These are phyloP conservation scores for Skeletonema tropicum DNA, from an alignment of 108 stramenopile genomes.

Conservation along the genomic window DNA sequence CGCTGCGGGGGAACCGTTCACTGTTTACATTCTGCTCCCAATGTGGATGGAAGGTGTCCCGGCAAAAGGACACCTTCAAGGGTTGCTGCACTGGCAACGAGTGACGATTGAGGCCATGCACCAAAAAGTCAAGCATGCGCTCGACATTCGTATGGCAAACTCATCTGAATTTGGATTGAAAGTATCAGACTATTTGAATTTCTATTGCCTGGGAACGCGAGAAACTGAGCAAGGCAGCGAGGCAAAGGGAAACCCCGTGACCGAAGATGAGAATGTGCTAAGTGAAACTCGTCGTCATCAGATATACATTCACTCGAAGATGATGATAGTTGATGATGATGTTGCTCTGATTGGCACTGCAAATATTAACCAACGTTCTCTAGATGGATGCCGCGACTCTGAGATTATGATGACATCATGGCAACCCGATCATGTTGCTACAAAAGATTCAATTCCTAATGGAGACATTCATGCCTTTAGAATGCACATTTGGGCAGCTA, in stretches of 20 bases:
- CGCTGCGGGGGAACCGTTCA: conserved; percentile 57
- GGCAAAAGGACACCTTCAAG: conserved; percentile 40
- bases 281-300: conserved; percentile 52
- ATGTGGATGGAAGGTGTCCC: conserved; percentile 71
- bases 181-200: conserved; percentile 56
- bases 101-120: conserved; percentile 62
- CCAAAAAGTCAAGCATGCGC: conserved; percentile 34
- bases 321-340: conserved; percentile 76
- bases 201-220: conserved; percentile 53
- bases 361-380: conserved; percentile 68
- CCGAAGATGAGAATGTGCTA: conserved; percentile 44
- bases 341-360: conserved; percentile 65
- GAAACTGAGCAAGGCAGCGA: conserved; percentile 47
- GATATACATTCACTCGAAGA: conserved; percentile 75
- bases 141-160: conserved; percentile 38
- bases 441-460: conserved; percentile 28
- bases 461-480: conserved; percentile 55
- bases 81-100: conserved; percentile 52
- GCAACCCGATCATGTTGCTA: conserved; percentile 53
- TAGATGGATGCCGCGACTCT: conserved; percentile 64
- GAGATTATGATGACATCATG: conserved; percentile 63
- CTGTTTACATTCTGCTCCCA: conserved; percentile 65
- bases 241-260: conserved; percentile 18
- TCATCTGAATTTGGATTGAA: conserved; percentile 36
- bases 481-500: conserved; percentile 48